Evolutionary conservation across 495 filamentous ascomycete species (phyloP).

Genomic region (Patellaria atrata): DNA sequence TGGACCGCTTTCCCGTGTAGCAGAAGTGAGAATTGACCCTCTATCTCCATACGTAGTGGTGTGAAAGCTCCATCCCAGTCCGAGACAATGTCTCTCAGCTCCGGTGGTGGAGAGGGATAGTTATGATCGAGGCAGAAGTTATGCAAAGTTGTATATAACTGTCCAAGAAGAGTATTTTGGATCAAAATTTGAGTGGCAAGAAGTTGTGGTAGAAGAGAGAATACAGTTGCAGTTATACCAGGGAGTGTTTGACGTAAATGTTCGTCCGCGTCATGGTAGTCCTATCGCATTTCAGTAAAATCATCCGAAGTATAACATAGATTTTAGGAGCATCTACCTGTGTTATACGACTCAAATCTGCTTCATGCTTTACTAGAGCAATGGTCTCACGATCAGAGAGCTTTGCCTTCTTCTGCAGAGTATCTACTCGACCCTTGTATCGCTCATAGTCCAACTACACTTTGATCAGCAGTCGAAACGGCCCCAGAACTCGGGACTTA

Average conservation of each 20-base stretch:
- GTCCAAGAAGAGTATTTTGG: constrained; percentile 68
- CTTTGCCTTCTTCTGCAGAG: constrained; percentile 53
- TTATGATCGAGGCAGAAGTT: constrained; percentile 57
- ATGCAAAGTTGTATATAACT: constrained; percentile 74
- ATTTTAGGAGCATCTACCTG: constrained; percentile 35
- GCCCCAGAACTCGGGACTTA: not conserved
- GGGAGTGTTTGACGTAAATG: constrained; percentile 64
- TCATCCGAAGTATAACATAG: constrained; percentile 1
- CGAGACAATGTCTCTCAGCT: constrained; percentile 55
- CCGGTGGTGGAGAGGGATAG: constrained; percentile 59
- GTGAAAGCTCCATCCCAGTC: constrained; percentile 54
- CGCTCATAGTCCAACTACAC: constrained; percentile 66
- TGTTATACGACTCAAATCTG: constrained; percentile 52
- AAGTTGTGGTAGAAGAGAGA: constrained; percentile 67
- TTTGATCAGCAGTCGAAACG: constrained; percentile 18
- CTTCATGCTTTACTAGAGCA: constrained; percentile 59
- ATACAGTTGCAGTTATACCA: constrained; percentile 55
- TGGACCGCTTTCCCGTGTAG: constrained; percentile 63
- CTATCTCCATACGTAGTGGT: constrained; percentile 52
- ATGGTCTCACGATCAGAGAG: constrained; percentile 66
- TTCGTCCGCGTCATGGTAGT: constrained; percentile 70
- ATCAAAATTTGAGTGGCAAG: constrained; percentile 60
- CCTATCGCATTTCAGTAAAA: constrained; percentile 33
- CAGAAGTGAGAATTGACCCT: constrained; percentile 51
- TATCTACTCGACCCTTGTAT: constrained; percentile 57